These are phyloP conservation scores for Immersiella caudata DNA, from an alignment of 495 filamentous ascomycete genomes.

Conservation along the genomic window DNA sequence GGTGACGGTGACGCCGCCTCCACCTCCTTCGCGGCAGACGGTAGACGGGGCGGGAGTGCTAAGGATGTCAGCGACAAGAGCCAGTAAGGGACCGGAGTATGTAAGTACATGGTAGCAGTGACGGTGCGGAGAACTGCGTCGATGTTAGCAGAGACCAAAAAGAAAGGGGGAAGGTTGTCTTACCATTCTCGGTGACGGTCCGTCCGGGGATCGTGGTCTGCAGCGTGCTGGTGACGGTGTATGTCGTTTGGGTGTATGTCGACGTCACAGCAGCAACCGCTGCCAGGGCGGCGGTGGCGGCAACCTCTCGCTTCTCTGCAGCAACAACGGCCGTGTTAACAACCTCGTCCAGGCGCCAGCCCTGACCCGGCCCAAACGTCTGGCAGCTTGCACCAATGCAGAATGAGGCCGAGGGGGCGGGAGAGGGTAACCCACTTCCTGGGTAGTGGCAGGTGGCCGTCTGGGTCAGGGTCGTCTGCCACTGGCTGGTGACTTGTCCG, in stretches of 20 bases:
- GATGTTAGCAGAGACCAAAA: constrained; percentile 16
- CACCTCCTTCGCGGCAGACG: constrained; percentile 33
- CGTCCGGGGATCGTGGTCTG: constrained; percentile 39
- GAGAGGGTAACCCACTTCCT: constrained; percentile 23
- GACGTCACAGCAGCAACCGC: constrained; percentile 40
- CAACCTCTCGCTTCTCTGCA: constrained; percentile 30
- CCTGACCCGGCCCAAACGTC: constrained; percentile 1
- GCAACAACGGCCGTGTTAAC: constrained; percentile 12
- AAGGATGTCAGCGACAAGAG: neutral
- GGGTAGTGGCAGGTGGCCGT: constrained; percentile 43
- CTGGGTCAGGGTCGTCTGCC: constrained; percentile 38
- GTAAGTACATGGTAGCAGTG: constrained; percentile 47
- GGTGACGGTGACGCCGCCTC: constrained; percentile 39
- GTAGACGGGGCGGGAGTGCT: constrained; percentile 47
- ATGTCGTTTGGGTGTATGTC: constrained; percentile 48
- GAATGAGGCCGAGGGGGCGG: neutral
- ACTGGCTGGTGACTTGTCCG: constrained; percentile 39
- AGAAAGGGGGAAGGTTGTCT: constrained; percentile 17
- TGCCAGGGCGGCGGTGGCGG: constrained; percentile 26
- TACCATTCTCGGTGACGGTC: constrained; percentile 44
- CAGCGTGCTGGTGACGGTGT: constrained; percentile 43
- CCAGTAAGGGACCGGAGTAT: neutral
- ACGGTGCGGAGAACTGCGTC: constrained; percentile 38
- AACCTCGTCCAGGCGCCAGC: neutral
- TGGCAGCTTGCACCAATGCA: constrained; percentile 9